These are phyloP conservation scores for Corylus americana DNA, from an alignment of 306 rosid species.

Conservation along the genomic window DNA sequence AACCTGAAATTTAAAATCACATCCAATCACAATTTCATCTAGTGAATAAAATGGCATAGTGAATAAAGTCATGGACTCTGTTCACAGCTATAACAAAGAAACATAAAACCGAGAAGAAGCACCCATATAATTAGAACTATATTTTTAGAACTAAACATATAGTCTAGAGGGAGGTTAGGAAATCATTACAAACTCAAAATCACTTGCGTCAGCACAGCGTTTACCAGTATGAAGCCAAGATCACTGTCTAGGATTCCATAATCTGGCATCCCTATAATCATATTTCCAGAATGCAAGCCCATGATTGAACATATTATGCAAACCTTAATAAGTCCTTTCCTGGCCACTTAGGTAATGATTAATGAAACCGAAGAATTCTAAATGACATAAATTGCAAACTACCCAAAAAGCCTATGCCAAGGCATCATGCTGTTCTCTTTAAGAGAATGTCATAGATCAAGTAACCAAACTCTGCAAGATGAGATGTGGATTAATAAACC, in stretches of 20 bases:
- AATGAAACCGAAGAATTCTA: constrained; percentile 1
- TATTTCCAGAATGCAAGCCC: constrained; percentile 9
- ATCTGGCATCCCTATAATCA: neutral
- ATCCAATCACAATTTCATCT: neutral
- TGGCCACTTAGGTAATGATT: neutral
- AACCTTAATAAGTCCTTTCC: neutral
- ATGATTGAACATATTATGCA: neutral
- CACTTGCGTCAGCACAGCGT: neutral
- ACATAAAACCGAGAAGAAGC: constrained; percentile 11
- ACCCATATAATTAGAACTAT: neutral
- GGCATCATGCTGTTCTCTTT: neutral
- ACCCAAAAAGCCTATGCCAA: neutral
- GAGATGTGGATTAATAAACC: neutral
- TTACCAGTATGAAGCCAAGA: neutral
- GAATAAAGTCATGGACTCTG: neutral
- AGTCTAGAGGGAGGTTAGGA: neutral
- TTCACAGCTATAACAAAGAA: neutral
- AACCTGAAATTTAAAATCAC: constrained; percentile 59
- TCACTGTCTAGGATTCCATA: neutral
- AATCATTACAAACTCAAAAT: neutral
- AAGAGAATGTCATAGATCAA: neutral
- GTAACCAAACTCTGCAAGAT: neutral
- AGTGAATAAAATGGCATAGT: neutral
- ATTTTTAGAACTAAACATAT: neutral
- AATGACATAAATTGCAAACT: neutral